Conservation (phyloP, 1,139 yeast species). For the Hansenula lynferdii region DNA sequence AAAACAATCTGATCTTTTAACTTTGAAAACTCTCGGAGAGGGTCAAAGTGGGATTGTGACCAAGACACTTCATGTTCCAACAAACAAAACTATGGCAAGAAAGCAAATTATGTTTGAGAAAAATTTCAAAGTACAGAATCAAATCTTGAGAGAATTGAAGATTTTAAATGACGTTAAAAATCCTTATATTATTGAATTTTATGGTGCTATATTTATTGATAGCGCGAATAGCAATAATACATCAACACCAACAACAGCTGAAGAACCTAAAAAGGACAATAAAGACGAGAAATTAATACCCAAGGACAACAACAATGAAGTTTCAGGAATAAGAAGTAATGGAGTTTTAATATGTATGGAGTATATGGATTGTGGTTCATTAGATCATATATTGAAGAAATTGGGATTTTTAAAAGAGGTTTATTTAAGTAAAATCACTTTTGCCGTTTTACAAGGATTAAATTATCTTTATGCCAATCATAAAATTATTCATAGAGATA, state of each 20-base stretch:
- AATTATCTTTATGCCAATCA: conserved; percentile 77
- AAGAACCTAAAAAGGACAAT: conserved; percentile 5
- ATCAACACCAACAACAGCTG: conserved; percentile 1
- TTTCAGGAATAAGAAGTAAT: conserved; percentile 19
- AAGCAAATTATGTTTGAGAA: conserved; percentile 85
- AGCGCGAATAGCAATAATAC: conserved; percentile 4
- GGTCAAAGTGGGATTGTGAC: conserved; percentile 95
- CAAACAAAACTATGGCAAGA: conserved; percentile 86
- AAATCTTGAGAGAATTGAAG: conserved; percentile 80
- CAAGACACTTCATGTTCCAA: conserved; percentile 84
- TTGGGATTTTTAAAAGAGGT: conserved; percentile 58
- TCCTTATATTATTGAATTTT: conserved; percentile 82
- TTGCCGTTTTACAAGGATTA: conserved; percentile 74
- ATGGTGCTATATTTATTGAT: conserved; percentile 54
- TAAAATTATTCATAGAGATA: conserved; percentile 87
- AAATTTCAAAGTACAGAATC: conserved; percentile 72
- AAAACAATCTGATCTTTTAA: conserved; percentile 64
- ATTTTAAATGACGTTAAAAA: conserved; percentile 87
- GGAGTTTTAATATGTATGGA: conserved; percentile 79
- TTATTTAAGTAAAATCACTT: conserved; percentile 71
- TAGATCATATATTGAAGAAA: conserved; percentile 66
- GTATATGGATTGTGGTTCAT: conserved; percentile 90
- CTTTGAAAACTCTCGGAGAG: conserved; percentile 74
- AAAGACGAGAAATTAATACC: conserved; percentile 8
- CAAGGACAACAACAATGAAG: conserved; percentile 7